These are phyloP conservation scores for Fusarium sp. DNA, from an alignment of 2,329 filamentous ascomycete genomes.

Conservation along the genomic window DNA sequence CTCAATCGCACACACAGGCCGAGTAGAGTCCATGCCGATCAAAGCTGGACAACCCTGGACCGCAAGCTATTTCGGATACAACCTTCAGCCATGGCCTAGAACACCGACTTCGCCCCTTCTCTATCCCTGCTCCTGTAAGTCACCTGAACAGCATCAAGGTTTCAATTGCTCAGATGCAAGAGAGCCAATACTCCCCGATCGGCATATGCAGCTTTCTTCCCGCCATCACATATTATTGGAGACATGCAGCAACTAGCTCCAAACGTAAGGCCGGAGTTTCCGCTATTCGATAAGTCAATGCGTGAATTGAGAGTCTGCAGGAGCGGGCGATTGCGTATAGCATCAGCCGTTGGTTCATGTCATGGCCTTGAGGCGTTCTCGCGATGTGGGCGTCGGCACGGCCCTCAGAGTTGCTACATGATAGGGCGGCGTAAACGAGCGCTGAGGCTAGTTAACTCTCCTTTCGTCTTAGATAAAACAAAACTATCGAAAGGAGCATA, in stretches of 20 bases:
- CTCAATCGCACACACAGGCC: neutral
- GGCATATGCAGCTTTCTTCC: neutral
- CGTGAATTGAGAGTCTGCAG: neutral
- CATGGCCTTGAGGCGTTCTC: neutral
- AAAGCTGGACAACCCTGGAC: neutral
- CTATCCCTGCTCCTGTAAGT: neutral
- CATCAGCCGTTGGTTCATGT: slow-evolving; percentile 4
- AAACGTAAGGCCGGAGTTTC: neutral
- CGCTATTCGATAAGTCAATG: neutral
- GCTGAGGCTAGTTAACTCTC: neutral
- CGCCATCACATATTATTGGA: neutral
- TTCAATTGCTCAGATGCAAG: neutral
- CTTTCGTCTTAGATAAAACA: neutral
- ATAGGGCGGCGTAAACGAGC: neutral
- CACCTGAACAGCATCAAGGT: neutral
- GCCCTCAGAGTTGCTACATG: neutral
- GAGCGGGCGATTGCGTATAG: slow-evolving; percentile 4
- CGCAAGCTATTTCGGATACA: slow-evolving; percentile 1
- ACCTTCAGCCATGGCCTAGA: neutral
- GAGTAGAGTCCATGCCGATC: neutral
- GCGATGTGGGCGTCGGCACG: neutral
- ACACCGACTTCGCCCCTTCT: neutral
- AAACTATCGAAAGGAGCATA: neutral
- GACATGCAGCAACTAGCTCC: slow-evolving; percentile 5
- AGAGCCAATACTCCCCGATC: neutral